Conservation (phyloP, 1,284 basidiomycete species). For the Fistulina hepatica region DNA sequence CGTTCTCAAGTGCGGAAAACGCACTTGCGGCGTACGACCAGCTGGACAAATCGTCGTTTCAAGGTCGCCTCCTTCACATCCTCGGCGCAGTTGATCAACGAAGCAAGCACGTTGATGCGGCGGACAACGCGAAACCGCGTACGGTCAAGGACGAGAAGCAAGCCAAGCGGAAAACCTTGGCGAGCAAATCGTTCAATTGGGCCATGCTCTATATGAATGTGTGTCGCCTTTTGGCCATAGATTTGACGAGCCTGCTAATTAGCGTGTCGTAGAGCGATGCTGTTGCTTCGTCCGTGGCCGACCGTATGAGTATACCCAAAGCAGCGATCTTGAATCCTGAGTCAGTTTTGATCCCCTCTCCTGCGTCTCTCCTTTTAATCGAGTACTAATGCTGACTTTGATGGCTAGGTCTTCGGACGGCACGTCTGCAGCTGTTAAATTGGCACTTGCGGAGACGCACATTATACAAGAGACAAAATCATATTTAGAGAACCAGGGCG, state of each 20-base stretch:
- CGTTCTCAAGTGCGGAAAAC: slow-evolving; percentile 52
- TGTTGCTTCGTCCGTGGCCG: slow-evolving; percentile 74
- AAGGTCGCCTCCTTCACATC: slow-evolving; percentile 87
- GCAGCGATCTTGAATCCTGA: slow-evolving; percentile 78
- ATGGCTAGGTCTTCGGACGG: too few relatives aligned
- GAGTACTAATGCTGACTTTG: too few relatives aligned
- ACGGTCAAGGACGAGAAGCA: slow-evolving; percentile 61
- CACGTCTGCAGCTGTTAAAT: slow-evolving; percentile 78
- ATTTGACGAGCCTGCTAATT: slow-evolving; percentile 13
- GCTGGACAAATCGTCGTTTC: slow-evolving; percentile 82
- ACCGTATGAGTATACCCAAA: slow-evolving; percentile 76
- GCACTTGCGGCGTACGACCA: slow-evolving; percentile 71
- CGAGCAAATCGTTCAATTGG: slow-evolving; percentile 91
- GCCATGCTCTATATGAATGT: slow-evolving; percentile 96
- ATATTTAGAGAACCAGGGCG: slow-evolving; percentile 71
- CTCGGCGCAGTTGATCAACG: slow-evolving; percentile 69
- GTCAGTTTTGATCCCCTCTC: too few relatives aligned
- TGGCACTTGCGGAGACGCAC: slow-evolving; percentile 93
- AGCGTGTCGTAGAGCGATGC: slow-evolving; percentile 63
- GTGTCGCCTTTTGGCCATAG: slow-evolving; percentile 28
- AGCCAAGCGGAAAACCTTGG: slow-evolving; percentile 61
- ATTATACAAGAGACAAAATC: slow-evolving; percentile 92
- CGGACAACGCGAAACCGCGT: slow-evolving; percentile 37
- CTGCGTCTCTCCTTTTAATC: too few relatives aligned
- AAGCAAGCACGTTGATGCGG: slow-evolving; percentile 34